Conservation (phyloP, 352 stramenopile genomes). For the Pythium guiyangense region DNA sequence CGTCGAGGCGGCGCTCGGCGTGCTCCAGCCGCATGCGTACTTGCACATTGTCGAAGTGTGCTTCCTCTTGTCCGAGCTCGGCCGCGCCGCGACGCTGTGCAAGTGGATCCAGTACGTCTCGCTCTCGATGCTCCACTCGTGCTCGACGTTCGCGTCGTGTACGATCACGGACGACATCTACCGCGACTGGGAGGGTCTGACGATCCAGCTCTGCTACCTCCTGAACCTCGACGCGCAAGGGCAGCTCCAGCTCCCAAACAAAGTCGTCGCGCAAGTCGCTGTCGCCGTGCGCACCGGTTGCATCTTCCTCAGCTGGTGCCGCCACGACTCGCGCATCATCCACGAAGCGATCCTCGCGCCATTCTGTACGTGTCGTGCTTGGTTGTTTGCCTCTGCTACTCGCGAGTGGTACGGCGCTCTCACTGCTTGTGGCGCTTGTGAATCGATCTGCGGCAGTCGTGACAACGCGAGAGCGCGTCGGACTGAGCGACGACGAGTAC, state of each 20-base stretch:
- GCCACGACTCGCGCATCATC: slow-evolving; percentile 55
- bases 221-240: slow-evolving; percentile 57
- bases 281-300: slow-evolving; percentile 69
- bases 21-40: slow-evolving; percentile 79
- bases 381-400: neutral
- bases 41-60: slow-evolving; percentile 81
- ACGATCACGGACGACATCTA: slow-evolving; percentile 73
- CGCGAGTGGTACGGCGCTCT: too few species aligned
- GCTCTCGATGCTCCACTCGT: slow-evolving; percentile 77
- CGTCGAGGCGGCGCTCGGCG: slow-evolving; percentile 66
- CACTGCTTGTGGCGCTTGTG: neutral
- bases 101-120: slow-evolving; percentile 84
- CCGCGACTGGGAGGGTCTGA: slow-evolving; percentile 79
- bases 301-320: slow-evolving; percentile 73
- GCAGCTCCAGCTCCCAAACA: slow-evolving; percentile 46
- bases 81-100: slow-evolving; percentile 39
- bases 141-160: slow-evolving; percentile 71
- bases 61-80: slow-evolving; percentile 68
- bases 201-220: slow-evolving; percentile 78
- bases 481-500: slow-evolving; percentile 20
- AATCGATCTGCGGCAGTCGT: slow-evolving; percentile 13
- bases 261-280: slow-evolving; percentile 49
- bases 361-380: slow-evolving; percentile 36
- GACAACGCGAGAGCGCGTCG: slow-evolving; percentile 11
- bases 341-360: slow-evolving; percentile 51